Evolutionary conservation across 2,329 filamentous ascomycete genomes (phyloP), one percentile per base, ranked within the genome.

Genomic region (Beauveria varroae): DNA sequence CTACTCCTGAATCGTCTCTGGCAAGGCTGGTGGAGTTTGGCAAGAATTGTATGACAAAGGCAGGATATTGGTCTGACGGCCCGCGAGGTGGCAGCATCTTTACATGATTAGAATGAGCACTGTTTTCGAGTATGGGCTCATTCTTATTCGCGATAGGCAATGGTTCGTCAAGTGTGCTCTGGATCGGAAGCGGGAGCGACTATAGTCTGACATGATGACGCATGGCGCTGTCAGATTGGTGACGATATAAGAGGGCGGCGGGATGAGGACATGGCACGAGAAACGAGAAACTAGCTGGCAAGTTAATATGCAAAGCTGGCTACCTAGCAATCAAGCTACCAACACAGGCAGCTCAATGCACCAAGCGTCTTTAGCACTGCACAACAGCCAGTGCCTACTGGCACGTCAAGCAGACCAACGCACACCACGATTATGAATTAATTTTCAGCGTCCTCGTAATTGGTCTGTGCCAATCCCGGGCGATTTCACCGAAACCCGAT

Each of bases 161-260:
- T 54, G 41, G 50, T 47, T 60, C 41, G 58, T 53, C 57, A 26
- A 46, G 49, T 53, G 44, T 41, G 37, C 58, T 52, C 37, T 46
- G 50, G 41, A 40, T 44, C 37, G 43, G 16, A 9, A n/a, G n/a
- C 30, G 20, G 55, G 43, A 49, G 43, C 34, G 40, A 60, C 58
- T 60, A 60, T 60, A 60, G 58, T 60, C 58, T 60, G 58, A 60
- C 58, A 49, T 60, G 58, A 60, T 60, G 58, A 60, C 50, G 50
- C 40, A 52, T 52, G 26, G 50, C 58, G 43, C 30, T 49, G 58
- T 60, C 58, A 60, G 58, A 60, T 54, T 54, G 20, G 16, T 50
- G 41, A 43, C 20, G 58, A 54, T 30, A 26, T 53, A 54, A 60
- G 41, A 47, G 41, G 41, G 50, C 41, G 34, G 41, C 49, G 34